Evolutionary conservation across 2,329 filamentous ascomycete genomes (phyloP), one percentile per base, ranked within the genome.

Genomic region (Huntiella bhutanensis): DNA sequence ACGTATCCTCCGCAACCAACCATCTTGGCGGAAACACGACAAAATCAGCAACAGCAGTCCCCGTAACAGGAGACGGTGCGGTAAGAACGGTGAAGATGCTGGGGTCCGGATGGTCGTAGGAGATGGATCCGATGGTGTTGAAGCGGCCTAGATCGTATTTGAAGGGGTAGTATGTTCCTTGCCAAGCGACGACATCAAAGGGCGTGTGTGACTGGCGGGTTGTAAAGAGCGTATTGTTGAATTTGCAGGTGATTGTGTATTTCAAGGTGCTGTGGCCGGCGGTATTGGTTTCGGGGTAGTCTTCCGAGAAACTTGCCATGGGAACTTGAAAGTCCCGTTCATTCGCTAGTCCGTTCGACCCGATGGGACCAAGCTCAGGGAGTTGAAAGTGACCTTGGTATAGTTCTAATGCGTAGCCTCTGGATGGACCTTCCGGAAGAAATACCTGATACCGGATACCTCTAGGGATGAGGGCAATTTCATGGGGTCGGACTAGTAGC

Each of bases 101-200:
- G 0, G 82, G 82, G 56, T 87, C 82, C 1, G 80, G 80, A 56
- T 87, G 82, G 58, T 87, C 82, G 56, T 74, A 83, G 5, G 75
- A 80, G 52, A 83, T 75, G 46, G 69, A 75, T 15, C 81, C 82
- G 39, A 87, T 76, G 38, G 74, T 75, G 62, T 79, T 81, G 67
- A 85, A 87, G 32, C 80, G 74, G 19, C 77, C 79, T 1, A 87
- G 69, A 55, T 86, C 82, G 63, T 87, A 87, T 62, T 87, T 87
- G 69, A 76, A 84, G 0, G 82, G 82, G 51, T 80, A 80, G 61
- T 85, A 86, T 52, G 75, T 81, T 39, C 82, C 82, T 56, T 87
- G 81, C 81, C 81, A 87, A 3, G 77, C 80, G 3, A 85, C 81
- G 0, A 87, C 73, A 54, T 87, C 81, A 55, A 85, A 87, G 0